A percentile compares a stretch with the other conserved stretches of the same genome.
phyloP scores from a whole-genome alignment of 306 rosid genomes.

The Psophocarpus tetragonolobus region DNA sequence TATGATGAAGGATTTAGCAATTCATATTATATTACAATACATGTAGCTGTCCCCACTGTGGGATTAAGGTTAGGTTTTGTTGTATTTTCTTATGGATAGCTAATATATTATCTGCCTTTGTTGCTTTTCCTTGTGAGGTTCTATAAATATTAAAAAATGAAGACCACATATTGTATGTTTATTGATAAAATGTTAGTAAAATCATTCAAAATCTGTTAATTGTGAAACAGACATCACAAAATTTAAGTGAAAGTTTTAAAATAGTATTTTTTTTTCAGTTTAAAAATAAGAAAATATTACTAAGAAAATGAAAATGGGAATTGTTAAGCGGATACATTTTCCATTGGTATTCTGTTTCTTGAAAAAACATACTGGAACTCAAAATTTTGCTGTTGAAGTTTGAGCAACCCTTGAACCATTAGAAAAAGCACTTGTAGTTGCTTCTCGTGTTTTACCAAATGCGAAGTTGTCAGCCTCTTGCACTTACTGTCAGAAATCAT shows the following conservation, averaged over 20 bases:
- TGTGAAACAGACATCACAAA: neutral
- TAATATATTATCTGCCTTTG: neutral
- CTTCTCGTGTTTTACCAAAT: neutral
- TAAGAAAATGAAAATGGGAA: neutral
- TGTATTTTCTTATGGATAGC: neutral
- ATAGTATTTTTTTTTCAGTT: neutral
- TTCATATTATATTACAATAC: neutral
- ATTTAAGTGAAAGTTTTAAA: neutral
- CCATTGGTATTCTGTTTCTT: neutral
- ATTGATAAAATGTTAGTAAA: neutral
- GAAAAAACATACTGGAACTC: neutral
- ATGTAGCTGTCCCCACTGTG: neutral
- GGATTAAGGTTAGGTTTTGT: neutral
- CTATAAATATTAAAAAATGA: neutral
- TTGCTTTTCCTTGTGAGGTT: neutral
- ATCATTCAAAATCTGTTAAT: neutral
- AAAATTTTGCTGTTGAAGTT: conserved; percentile 5
- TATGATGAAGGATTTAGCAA: neutral
- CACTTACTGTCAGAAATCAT: neutral
- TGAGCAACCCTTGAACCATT: neutral
- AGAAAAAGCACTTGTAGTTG: neutral
- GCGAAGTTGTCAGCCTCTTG: neutral
- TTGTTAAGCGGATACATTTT: neutral
- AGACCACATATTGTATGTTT: neutral
- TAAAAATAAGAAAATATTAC: neutral